Conservation (phyloP, 2,329 filamentous ascomycete species). For the Exutisphaerella laricina region DNA sequence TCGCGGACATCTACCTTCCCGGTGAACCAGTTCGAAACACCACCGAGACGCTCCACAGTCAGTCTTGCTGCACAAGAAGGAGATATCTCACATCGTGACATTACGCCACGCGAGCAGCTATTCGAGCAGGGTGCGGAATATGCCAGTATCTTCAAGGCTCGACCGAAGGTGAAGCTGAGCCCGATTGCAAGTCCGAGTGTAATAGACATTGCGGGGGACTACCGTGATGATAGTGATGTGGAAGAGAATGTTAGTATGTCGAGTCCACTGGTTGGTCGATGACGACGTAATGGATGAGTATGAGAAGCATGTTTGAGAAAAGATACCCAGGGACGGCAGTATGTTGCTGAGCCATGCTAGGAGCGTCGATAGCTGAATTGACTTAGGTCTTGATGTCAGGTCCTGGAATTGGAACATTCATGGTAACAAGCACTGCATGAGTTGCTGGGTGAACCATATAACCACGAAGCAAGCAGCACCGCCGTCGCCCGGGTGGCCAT, state of each 20-base stretch:
- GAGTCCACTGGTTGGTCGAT: background rate
- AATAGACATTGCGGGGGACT: background rate
- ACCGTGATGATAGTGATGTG: slow-evolving; percentile 1
- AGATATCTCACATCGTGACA: slow-evolving; percentile 27
- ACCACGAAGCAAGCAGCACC: no score
- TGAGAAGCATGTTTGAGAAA: background rate
- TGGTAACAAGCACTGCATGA: no score
- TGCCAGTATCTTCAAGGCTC: slow-evolving; percentile 75
- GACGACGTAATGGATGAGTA: background rate
- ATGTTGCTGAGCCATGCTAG: background rate
- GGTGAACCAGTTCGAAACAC: slow-evolving; percentile 53
- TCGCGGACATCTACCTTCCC: slow-evolving; percentile 40
- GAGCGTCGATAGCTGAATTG: background rate
- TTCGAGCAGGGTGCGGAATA: slow-evolving; percentile 68
- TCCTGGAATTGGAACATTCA: no score
- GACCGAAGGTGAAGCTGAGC: slow-evolving; percentile 74
- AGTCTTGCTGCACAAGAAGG: slow-evolving; percentile 6
- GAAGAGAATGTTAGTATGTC: background rate
- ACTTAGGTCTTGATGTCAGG: background rate
- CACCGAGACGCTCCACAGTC: slow-evolving; percentile 25
- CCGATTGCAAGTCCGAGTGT: slow-evolving; percentile 41
- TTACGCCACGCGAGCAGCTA: slow-evolving; percentile 61
- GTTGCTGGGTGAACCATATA: no score
- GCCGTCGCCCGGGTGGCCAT: no score
- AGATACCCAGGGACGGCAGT: background rate